A percentile compares a stretch with the other conserved stretches of the same genome.
phyloP scores from a whole-genome alignment of 345 rosid genomes.

The Camelina sativa region DNA sequence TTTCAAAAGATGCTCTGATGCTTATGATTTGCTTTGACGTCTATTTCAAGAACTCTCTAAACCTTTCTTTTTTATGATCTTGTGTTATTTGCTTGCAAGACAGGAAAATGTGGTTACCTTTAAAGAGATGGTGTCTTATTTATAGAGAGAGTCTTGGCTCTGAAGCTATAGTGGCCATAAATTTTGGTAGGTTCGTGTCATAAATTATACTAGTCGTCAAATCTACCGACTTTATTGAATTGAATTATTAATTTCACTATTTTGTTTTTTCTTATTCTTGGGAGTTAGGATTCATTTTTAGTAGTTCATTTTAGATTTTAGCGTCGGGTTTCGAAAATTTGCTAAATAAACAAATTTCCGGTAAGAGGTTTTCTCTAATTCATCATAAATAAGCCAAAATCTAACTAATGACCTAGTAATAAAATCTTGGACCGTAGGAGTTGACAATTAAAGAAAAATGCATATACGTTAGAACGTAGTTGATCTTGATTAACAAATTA shows the following conservation, averaged over 20 bases:
- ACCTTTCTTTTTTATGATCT: not conserved
- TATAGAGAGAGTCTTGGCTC: conserved; percentile 8
- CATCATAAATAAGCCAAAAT: too few relatives aligned
- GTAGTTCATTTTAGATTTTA: not conserved
- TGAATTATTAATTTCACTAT: not conserved
- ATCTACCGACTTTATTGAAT: conserved; percentile 37
- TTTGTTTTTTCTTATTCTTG: not conserved
- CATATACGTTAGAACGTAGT: not conserved
- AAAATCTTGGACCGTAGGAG: too few relatives aligned
- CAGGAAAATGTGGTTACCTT: conserved; percentile 30
- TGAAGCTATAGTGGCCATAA: conserved; percentile 23
- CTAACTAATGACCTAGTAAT: too few relatives aligned
- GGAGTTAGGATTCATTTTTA: not conserved
- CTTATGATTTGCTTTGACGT: conserved; percentile 10
- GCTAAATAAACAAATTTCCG: too few relatives aligned
- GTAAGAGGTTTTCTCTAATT: too few relatives aligned
- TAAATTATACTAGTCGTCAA: conserved; percentile 38
- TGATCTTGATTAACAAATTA: not conserved
- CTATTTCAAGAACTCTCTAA: not conserved
- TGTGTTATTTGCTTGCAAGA: conserved; percentile 25
- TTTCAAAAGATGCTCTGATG: not conserved
- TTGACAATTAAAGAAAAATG: not conserved
- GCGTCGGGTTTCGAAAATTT: too few relatives aligned
- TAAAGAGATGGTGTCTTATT: conserved; percentile 22
- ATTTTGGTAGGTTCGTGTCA: conserved; percentile 39